Evolutionary conservation across 2,329 filamentous ascomycete species (phyloP).

Genomic region (Periconia sp.): DNA sequence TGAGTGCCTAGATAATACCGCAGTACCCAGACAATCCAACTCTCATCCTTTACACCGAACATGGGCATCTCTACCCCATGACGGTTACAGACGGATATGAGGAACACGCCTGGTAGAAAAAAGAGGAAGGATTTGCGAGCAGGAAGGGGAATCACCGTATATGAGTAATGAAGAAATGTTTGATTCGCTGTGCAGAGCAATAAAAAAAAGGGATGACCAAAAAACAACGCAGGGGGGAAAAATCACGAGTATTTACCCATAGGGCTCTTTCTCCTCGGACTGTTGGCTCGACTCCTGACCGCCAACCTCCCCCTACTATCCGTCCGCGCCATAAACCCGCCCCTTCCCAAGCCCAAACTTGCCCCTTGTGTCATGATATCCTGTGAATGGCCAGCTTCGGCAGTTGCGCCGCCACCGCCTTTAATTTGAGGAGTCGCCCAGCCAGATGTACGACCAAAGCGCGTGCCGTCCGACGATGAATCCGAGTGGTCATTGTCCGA

Average conservation of each 20-base stretch:
- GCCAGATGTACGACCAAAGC: slow-evolving; percentile 64
- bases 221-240: no score
- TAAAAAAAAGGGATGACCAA: no score
- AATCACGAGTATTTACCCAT: slow-evolving; percentile 23
- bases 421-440: slow-evolving; percentile 67
- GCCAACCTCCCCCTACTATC: slow-evolving; percentile 82
- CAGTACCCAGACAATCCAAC: no score
- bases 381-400: slow-evolving; percentile 8
- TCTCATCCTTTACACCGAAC: no score
- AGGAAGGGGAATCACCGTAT: no score
- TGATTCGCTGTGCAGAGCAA: no score
- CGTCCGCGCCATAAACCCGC: slow-evolving; percentile 76
- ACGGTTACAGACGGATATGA: no score
- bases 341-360: slow-evolving; percentile 49
- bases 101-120: no score
- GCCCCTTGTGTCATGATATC: slow-evolving; percentile 33
- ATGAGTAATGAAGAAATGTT: no score
- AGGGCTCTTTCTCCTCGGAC: slow-evolving; percentile 51
- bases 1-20: no score
- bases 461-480: slow-evolving; percentile 52
- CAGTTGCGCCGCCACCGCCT: neutral
- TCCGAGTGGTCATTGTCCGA: slow-evolving; percentile 66
- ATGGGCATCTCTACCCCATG: no score
- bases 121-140: no score
- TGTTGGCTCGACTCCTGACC: slow-evolving; percentile 52